Evolutionary conservation across 2,329 filamentous ascomycete genomes (phyloP), one percentile per base, ranked within the genome.

Genomic region (Nemania sp.): DNA sequence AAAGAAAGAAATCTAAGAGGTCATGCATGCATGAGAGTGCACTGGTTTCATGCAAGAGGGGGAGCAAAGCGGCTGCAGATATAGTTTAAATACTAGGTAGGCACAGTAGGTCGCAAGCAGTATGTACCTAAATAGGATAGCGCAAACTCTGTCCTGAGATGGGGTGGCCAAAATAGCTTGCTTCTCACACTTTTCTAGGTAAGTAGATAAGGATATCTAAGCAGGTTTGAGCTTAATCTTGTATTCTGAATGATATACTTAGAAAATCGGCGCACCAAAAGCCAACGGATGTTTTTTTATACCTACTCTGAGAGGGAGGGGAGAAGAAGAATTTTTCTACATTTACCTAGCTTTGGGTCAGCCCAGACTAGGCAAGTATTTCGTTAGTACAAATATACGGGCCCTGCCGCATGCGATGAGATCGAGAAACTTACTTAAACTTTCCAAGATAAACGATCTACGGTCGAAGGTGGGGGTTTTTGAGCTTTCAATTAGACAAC

Each of bases 401-500:
- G 52, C 18, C 59, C 53, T 17, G 53, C 32, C 48, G 46, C 57
- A 12, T 45, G 48, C 25, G 37, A 53, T 47, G 37, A 50, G 52
- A 54, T 60, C 55, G 59, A 62, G 55, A 51, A 47, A 40, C 25
- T 29, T 29, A 29, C n/a, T n/a, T n/a, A n/a, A n/a, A 29, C 13
- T 32, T 34, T 50, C 37, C 32, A 59, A 59, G 56, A 59, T 39
- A 47, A 34, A 48, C 42, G 40, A 59, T 59, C 46, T 43, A 25
- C 56, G 42, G 35, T 47, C 40, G 34, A 59, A 21, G 59, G 47
- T 46, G 60, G 60, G 60, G 59, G 29, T n/a, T n/a, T 56, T 59
- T 15, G 56, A 49, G 37, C n/a, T 53, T 56, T 48, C 55, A 51
- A 59, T 59, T 59, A 62, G 59, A 62, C 32, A 18, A 56, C 5